Evolutionary conservation across 1,284 basidiomycete genomes (phyloP).

Genomic region (Ustilago vetiveriae): DNA sequence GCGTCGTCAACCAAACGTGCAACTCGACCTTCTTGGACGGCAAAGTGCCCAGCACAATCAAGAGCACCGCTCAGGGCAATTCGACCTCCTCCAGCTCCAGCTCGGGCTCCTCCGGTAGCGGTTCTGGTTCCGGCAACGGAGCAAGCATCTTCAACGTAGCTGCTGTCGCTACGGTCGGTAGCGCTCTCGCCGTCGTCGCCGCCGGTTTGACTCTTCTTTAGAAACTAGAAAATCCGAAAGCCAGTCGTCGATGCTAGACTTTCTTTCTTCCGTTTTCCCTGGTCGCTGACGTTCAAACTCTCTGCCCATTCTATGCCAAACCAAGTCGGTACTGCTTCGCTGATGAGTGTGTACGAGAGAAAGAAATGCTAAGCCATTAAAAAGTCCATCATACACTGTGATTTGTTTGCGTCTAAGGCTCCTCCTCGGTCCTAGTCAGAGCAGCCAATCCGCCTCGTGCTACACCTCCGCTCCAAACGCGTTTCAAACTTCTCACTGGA

Average conservation of each 20-base stretch:
- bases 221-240: too few relatives aligned
- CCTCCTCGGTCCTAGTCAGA: conserved; percentile 45
- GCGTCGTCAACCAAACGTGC: conserved; percentile 27
- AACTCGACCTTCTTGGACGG: conserved; percentile 25
- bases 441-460: conserved; percentile 47
- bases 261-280: too few relatives aligned
- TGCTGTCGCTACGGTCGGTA: conserved; percentile 9
- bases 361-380: too few relatives aligned
- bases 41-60: conserved; percentile 24
- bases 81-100: conserved; percentile 11
- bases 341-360: too few relatives aligned
- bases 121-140: conserved; percentile 2
- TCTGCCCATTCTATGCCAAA: too few relatives aligned
- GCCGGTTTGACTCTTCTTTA: conserved; percentile 34
- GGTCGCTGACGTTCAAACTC: too few relatives aligned
- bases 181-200: conserved; percentile 27
- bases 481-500: conserved; percentile 50
- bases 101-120: conserved; percentile 4
- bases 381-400: too few relatives aligned
- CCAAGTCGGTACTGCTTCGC: too few relatives aligned
- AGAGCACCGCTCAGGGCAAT: conserved; percentile 34
- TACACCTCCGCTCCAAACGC: conserved; percentile 53
- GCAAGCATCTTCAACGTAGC: conserved; percentile 4
- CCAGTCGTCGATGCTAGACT: too few relatives aligned
- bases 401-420: too few relatives aligned